phyloP scores from a whole-genome alignment of 148 eudicot genomes.

The Nepenthes gracilis region DNA sequence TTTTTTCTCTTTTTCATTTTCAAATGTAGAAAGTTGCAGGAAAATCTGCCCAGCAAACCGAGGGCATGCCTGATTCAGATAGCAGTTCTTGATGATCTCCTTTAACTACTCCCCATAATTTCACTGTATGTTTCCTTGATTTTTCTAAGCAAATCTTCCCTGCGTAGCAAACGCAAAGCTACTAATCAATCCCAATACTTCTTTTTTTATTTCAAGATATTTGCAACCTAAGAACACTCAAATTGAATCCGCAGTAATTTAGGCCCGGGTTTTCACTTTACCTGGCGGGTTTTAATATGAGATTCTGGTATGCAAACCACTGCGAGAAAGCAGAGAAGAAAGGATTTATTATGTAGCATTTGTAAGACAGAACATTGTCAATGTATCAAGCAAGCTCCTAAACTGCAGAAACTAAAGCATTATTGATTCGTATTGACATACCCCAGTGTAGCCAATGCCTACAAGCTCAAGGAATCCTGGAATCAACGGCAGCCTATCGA shows the following conservation, averaged over 20 bases:
- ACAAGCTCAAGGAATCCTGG: conserved; percentile 90
- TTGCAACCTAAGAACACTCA: no score
- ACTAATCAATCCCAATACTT: neutral
- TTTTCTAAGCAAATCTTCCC: conserved; percentile 68
- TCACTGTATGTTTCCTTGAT: conserved; percentile 54
- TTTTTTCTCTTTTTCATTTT: no score
- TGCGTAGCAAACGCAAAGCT: conserved; percentile 14
- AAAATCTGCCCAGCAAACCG: no score
- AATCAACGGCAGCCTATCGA: conserved; percentile 79
- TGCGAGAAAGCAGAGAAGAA: conserved; percentile 15
- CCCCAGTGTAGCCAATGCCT: conserved; percentile 97
- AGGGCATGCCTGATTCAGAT: no score
- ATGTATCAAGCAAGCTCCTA: neutral
- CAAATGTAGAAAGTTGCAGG: no score
- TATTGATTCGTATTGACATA: conserved; percentile 18
- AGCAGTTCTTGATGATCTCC: no score
- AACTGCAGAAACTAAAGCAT: neutral
- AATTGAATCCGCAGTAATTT: neutral
- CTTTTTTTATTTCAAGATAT: neutral
- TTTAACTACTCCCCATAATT: conserved; percentile 57
- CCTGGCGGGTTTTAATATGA: conserved; percentile 73
- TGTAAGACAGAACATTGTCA: neutral
- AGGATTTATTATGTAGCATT: neutral
- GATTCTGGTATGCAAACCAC: conserved; percentile 88
- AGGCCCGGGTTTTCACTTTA: conserved; percentile 5